Base-by-base conservation (phyloP, 2,329 filamentous ascomycete genomes). In the Nemania diffusa region DNA sequence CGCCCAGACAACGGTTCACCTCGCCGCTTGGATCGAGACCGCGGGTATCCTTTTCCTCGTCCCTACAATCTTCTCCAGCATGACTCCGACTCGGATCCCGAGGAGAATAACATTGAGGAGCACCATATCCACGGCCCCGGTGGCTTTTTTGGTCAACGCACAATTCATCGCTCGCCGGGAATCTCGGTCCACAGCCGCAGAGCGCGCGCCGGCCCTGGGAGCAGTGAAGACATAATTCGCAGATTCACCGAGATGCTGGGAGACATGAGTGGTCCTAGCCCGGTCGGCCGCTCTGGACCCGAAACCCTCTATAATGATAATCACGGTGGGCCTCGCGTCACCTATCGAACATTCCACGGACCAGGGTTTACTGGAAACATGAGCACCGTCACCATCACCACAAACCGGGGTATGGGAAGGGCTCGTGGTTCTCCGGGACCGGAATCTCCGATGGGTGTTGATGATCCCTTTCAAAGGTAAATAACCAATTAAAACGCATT, bases 71-170 rank as follows among this genome's bases (percentile, higher is more conserved):
- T 13, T 11, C 56, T 26, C 13, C 65, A 53, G 20, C 51, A 60
- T 55, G 78, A 81, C 56, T 76, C 80, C 57, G 81, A 85, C 65
- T 87, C 86, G 1, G 88, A 90, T 65, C 86, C 86, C 0, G 87
- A 88, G 15, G 87, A 88, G 71, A 84, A 80, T 27, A 85, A 89
- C 72, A 86, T 89, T 66, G 85, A 88, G 26, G 83, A 88, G 29
- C 81, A 84, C 42, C 55, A 83, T n/a, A 68, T 73, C 22, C 73
- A 70, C 27, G 81, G 80, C 0, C 80, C 81, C 1, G 77, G 80
- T 42, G 81, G 82, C 8, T 79, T 85, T 67, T 77, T 78, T 52
- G 79, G 80, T 59, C 78, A 78, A 29, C 81, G 79, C 32, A 78
- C 77, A 20, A 77, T 79, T 29, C 72, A 73, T 53, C 74, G 71